These are phyloP conservation scores for Choanephora cucurbitarum DNA, from an alignment of 371 early-diverging fungal genomes.

Conservation along the genomic window DNA sequence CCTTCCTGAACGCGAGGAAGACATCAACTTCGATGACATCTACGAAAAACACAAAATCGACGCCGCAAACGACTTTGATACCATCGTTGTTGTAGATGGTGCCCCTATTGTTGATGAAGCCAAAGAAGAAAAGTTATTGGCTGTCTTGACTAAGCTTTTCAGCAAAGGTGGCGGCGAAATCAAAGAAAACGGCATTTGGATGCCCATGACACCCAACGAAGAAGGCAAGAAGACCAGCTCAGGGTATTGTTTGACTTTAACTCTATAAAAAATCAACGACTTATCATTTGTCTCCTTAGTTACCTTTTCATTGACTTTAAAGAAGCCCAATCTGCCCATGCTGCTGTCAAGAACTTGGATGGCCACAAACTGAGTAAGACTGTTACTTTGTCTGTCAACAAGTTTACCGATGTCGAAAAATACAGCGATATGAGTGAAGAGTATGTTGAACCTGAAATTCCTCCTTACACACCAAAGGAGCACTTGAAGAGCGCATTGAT, in stretches of 20 bases:
- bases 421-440: constrained; percentile 76
- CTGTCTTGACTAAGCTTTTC: constrained; percentile 81
- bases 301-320: constrained; percentile 94
- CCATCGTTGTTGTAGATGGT: constrained; percentile 90
- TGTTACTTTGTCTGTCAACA: constrained; percentile 83
- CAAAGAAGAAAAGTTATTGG: constrained; percentile 85
- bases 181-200: constrained; percentile 80
- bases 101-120: constrained; percentile 87
- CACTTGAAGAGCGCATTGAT: constrained; percentile 90
- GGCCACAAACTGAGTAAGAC: constrained; percentile 81
- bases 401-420: constrained; percentile 90
- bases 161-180: constrained; percentile 74
- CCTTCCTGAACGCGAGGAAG: constrained; percentile 65
- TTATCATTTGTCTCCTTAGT: too few species aligned
- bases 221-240: constrained; percentile 75
- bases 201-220: constrained; percentile 83
- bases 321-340: constrained; percentile 80
- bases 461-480: constrained; percentile 78
- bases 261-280: too few species aligned
- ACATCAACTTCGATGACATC: constrained; percentile 90
- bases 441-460: constrained; percentile 70
- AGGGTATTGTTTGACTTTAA: too few species aligned
- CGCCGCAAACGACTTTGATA: constrained; percentile 76
- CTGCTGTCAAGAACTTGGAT: constrained; percentile 79
- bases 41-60: constrained; percentile 74